These are phyloP conservation scores for Botrytis porri DNA, from an alignment of 2,329 filamentous ascomycete genomes.

Conservation along the genomic window DNA sequence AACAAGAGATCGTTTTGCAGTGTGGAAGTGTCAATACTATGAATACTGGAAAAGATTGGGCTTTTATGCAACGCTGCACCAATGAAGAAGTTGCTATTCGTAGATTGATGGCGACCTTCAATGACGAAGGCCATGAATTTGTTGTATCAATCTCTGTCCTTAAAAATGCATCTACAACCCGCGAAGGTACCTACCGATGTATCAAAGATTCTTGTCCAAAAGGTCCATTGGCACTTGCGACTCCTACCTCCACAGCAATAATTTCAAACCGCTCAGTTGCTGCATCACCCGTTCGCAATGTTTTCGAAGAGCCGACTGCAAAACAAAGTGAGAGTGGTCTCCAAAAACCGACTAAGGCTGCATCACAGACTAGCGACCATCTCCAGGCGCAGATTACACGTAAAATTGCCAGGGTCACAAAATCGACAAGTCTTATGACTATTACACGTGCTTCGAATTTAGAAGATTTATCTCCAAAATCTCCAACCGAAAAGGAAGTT, in stretches of 20 bases:
- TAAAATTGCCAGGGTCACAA: neutral
- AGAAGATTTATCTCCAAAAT: neutral
- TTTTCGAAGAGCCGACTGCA: neutral
- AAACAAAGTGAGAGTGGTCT: too few relatives aligned
- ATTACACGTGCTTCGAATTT: neutral
- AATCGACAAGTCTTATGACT: neutral
- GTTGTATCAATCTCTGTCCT: neutral
- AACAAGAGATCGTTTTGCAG: slow-evolving; percentile 2
- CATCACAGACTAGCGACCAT: neutral
- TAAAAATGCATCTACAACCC: neutral
- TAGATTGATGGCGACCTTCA: slow-evolving; percentile 6
- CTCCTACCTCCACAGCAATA: neutral
- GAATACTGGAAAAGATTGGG: slow-evolving; percentile 13
- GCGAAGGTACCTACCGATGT: neutral
- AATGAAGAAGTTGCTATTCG: slow-evolving; percentile 17
- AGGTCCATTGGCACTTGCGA: neutral
- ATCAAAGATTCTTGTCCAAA: neutral
- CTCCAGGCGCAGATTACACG: too few relatives aligned
- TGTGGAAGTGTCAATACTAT: neutral
- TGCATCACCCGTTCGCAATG: neutral
- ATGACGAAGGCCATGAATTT: slow-evolving; percentile 12
- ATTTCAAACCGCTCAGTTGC: neutral
- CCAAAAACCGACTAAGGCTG: neutral
- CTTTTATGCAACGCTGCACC: slow-evolving; percentile 17
- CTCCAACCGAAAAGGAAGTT: neutral